These are phyloP conservation scores for Apiospora kogelbergensis DNA, from an alignment of 2,329 filamentous ascomycete genomes.

Conservation along the genomic window DNA sequence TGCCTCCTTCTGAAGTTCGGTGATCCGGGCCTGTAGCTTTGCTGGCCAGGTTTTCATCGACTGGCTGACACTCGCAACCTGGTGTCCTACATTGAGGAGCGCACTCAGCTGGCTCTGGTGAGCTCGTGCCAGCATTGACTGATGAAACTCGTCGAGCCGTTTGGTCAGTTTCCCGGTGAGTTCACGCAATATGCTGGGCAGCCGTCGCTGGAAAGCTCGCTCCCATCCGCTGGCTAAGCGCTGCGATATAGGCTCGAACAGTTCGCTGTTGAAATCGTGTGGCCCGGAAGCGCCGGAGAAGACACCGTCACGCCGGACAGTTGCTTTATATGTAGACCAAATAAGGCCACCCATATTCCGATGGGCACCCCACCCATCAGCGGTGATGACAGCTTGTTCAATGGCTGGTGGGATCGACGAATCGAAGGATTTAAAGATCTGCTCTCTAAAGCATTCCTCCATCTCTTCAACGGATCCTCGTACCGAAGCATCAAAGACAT, in stretches of 20 bases:
- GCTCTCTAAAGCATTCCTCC: slow-evolving; percentile 38
- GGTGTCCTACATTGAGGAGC: background rate
- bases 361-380: slow-evolving; percentile 38
- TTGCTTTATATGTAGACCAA: slow-evolving; percentile 56
- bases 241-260: slow-evolving; percentile 25
- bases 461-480: slow-evolving; percentile 37
- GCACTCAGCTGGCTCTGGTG: background rate
- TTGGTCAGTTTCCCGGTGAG: background rate
- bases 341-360: slow-evolving; percentile 43
- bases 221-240: background rate
- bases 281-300: slow-evolving; percentile 28
- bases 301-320: slow-evolving; percentile 27
- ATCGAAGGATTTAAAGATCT: slow-evolving; percentile 46
- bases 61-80: background rate
- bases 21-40: background rate
- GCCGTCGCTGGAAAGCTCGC: background rate
- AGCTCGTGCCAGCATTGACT: background rate
- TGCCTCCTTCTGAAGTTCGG: slow-evolving; percentile 4
- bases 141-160: background rate
- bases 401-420: slow-evolving; percentile 39
- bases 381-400: slow-evolving; percentile 33
- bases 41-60: background rate
- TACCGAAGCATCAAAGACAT: slow-evolving; percentile 39
- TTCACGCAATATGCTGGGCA: background rate
- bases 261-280: slow-evolving; percentile 27